Percentiles rank a stretch among this genome's conserved stretches.
phyloP scores from a whole-genome alignment of 768 basidiomycete genomes.

The Chalciporus sphaerocephalus region DNA sequence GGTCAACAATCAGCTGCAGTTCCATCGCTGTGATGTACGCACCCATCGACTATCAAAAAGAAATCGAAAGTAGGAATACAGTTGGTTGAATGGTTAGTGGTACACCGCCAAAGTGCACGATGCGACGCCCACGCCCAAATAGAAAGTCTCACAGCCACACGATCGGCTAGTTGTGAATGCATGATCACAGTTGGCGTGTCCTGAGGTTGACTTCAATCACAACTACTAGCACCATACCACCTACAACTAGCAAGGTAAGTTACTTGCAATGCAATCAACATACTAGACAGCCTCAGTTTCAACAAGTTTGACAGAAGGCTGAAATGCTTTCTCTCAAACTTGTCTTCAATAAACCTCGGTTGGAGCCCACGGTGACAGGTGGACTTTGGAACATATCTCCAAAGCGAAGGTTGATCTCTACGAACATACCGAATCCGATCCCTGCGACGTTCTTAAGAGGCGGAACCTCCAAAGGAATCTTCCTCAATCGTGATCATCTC shows the following conservation, averaged over 20 bases:
- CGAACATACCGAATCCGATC: conserved; percentile 3
- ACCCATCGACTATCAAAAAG: conserved; percentile 22
- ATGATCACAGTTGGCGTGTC: no score
- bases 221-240: no score
- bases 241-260: background rate
- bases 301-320: background rate
- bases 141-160: conserved; percentile 14
- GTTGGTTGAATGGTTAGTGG: conserved; percentile 1
- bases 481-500: conserved; percentile 50
- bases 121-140: background rate
- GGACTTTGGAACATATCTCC: background rate
- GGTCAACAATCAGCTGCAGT: conserved; percentile 1
- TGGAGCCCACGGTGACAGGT: background rate
- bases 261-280: background rate
- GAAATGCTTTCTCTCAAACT: background rate
- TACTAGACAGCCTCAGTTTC: background rate
- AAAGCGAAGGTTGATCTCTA: background rate
- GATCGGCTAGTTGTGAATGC: no score
- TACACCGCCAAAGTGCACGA: background rate
- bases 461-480: conserved; percentile 77
- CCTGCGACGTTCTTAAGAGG: conserved; percentile 53
- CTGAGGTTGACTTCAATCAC: no score
- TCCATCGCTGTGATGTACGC: background rate
- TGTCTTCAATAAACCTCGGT: background rate
- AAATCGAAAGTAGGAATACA: conserved; percentile 7